These are phyloP conservation scores for Mesotaenium endlicherianum DNA, from an alignment of 139 green algal genomes.

Conservation along the genomic window DNA sequence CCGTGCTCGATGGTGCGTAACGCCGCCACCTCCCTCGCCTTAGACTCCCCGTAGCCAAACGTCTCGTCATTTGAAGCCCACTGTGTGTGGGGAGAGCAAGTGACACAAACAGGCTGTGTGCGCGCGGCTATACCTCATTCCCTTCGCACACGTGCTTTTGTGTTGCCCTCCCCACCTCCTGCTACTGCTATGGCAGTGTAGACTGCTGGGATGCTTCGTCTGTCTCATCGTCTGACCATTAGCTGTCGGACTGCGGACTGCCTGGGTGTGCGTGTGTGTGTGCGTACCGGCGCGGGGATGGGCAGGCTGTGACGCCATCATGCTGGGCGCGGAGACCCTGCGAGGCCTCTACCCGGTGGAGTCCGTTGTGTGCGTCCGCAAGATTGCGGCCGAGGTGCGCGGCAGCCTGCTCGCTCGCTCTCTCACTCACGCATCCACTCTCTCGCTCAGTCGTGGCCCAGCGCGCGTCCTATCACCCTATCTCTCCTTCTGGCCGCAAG, in stretches of 20 bases:
- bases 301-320: constrained; percentile 65
- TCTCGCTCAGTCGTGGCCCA: no score
- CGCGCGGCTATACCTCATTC: background rate
- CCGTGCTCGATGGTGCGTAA: constrained; percentile 71
- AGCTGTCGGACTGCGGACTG: background rate
- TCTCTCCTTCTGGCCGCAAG: background rate
- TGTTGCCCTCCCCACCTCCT: background rate
- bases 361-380: constrained; percentile 71
- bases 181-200: background rate
- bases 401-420: no score
- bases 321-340: constrained; percentile 77
- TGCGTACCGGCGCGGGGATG: background rate
- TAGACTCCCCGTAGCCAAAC: no score
- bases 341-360: constrained; percentile 70
- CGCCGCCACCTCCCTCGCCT: background rate
- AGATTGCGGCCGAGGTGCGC: constrained; percentile 57
- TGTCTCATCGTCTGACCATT: background rate
- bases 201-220: background rate
- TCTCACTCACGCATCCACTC: no score
- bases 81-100: no score
- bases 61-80: no score
- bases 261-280: background rate
- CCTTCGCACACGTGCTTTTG: background rate
- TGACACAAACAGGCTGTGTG: no score
- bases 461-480: background rate